Evolutionary conservation across 1,139 yeast species (phyloP), one percentile per base, ranked within the genome.

Genomic region (Blastobotrys serpentis): DNA sequence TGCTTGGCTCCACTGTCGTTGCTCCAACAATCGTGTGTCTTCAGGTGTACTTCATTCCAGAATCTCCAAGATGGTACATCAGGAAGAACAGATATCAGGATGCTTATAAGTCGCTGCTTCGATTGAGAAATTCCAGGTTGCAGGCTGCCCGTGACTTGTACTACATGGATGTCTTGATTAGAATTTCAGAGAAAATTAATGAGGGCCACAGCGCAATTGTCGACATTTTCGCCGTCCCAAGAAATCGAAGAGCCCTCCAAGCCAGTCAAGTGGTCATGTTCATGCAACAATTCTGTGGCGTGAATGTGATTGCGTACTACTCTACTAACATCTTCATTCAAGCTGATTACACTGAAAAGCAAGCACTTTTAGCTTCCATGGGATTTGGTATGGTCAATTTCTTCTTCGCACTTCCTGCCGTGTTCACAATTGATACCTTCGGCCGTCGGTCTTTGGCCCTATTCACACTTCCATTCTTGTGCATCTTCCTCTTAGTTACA

Each of bases 201-300:
- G 60, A 61, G 17, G 66, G 66, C 32, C 56, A 62, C 34, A 59
- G 60, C 42, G 61, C 62, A 8, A 47, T 71, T 4, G 64, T 74
- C 48, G 81, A 89, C 44, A 75, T 82, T 50, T 71, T 71, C 63
- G 75, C 82, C 10, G 74, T 85, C 44, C 78, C 92, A 66, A 79
- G 96, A 73, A 86, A 86, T 68, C 78, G 95, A 69, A 83, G 88
- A 60, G 95, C 92, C 49, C 80, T 88, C 8, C 60, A 83, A 50
- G 95, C 88, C 49, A 81, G 95, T 2, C 84, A 85, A 78, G 75
- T 86, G 54, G 86, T 82, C 10, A 44, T 44, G 48, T 44, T 48
- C 19, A 33, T 85, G 88, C 96, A 88, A 71, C 96, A 88, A 66
- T 85, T 88, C 72, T 87, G 95, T 69, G 96, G 96, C 61, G 82